Percentiles rank a stretch among this genome's conserved stretches.
phyloP scores from a whole-genome alignment of 2,329 filamentous ascomycete species.

The Lasiodiplodia theobromae region DNA sequence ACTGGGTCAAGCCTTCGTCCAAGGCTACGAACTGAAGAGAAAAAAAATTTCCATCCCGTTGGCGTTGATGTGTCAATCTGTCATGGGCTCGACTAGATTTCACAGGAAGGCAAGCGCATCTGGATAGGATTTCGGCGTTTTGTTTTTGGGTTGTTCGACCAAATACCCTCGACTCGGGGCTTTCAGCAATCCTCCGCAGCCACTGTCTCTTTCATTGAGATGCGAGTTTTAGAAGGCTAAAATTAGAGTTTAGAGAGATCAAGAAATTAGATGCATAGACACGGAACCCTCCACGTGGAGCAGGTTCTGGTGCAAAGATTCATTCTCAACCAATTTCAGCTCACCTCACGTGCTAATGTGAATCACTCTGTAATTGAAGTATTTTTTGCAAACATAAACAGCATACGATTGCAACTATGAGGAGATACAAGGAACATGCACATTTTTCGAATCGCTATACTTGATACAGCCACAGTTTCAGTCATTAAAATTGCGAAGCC shows the following conservation, averaged over 20 bases:
- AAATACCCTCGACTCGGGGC: constrained; percentile 3
- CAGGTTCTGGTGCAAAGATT: background rate
- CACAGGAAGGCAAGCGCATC: background rate
- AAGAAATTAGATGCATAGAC: constrained; percentile 1
- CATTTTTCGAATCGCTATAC: no score
- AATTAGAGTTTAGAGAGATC: constrained; percentile 1
- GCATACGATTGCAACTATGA: no score
- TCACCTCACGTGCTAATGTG: background rate
- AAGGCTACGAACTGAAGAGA: constrained; percentile 18
- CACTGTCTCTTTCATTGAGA: background rate
- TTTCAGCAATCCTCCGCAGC: constrained; percentile 14
- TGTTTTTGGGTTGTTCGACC: constrained; percentile 10
- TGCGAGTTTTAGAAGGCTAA: background rate
- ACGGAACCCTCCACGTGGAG: background rate
- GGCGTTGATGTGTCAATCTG: constrained; percentile 7
- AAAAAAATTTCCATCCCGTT: background rate
- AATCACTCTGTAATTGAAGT: no score
- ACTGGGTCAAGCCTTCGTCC: constrained; percentile 20
- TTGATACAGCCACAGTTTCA: no score
- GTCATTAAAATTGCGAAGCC: no score
- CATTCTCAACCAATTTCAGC: background rate
- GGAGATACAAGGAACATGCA: no score
- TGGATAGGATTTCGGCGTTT: constrained; percentile 19
- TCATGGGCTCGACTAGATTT: background rate
- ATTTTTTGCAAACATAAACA: no score